Percentiles rank a stretch among this genome's conserved stretches.
These are phyloP conservation scores for barrel medic (Medicago truncatula) DNA, from an alignment of 306 rosid genomes.

Conservation along the genomic window MtrunA17r5.0-ANR NC_053049.1:40440001-40440500, in stretches of 20 bases:
- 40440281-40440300: neutral
- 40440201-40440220: neutral
- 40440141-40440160: no score
- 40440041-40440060: no score
- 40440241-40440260: neutral
- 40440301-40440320: slow-evolving; percentile 35
- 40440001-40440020: no score
- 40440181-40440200: neutral
- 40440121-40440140: no score
- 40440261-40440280: neutral
- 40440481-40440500: slow-evolving; percentile 77
- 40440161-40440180: no score
- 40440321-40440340: neutral
- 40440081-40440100: no score
- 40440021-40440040: no score
- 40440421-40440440: slow-evolving; percentile 12
- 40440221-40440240: neutral
- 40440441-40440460: slow-evolving; percentile 66
- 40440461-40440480: slow-evolving; percentile 73
- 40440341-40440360: slow-evolving; percentile 9
- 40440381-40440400: slow-evolving; percentile 37
- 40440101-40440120: no score
- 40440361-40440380: slow-evolving; percentile 30
- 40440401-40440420: slow-evolving; percentile 10
- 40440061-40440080: no score